phyloP scores from a whole-genome alignment of 192 early-diverging fungal genomes.

The Entomortierella chlamydospora region DNA sequence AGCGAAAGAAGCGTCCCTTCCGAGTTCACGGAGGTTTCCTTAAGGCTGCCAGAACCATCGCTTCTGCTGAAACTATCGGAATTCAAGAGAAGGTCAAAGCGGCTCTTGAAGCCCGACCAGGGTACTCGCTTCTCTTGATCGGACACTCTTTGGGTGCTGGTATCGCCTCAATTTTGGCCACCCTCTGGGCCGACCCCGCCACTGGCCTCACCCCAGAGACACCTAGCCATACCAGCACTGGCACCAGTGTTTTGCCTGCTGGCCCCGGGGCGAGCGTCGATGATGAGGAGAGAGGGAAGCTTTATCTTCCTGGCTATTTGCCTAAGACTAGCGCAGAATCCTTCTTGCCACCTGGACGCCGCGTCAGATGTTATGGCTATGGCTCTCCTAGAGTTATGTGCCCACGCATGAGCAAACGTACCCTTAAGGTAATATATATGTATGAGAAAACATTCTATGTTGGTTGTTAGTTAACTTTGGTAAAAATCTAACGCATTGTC shows the following conservation, averaged over 20 bases:
- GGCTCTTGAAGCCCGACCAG: conserved; percentile 55
- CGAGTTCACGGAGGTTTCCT: conserved; percentile 61
- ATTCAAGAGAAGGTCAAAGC: conserved; percentile 58
- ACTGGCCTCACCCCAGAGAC: conserved; percentile 54
- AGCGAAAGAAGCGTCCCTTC: conserved; percentile 35
- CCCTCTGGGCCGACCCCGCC: conserved; percentile 56
- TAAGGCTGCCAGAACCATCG: conserved; percentile 54
- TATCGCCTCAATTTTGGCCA: conserved; percentile 59
- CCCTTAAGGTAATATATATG: conserved; percentile 37
- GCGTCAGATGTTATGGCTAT: conserved; percentile 60
- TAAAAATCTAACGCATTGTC: too few relatives aligned
- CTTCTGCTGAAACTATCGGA: conserved; percentile 51
- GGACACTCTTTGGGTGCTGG: conserved; percentile 66
- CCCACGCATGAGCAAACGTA: conserved; percentile 54
- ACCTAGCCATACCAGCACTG: conserved; percentile 18
- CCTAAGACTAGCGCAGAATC: conserved; percentile 15
- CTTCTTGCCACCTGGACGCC: conserved; percentile 56
- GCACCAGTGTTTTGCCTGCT: not conserved
- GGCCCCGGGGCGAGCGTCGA: not conserved
- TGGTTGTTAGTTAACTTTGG: too few relatives aligned
- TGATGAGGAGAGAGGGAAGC: conserved; percentile 4
- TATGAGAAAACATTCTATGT: not conserved
- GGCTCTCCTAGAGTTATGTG: conserved; percentile 60
- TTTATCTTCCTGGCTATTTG: conserved; percentile 41
- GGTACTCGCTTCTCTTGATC: conserved; percentile 57